Conservation (phyloP, 176 grass and related monocot genomes). For the Carex kokanica region DNA sequence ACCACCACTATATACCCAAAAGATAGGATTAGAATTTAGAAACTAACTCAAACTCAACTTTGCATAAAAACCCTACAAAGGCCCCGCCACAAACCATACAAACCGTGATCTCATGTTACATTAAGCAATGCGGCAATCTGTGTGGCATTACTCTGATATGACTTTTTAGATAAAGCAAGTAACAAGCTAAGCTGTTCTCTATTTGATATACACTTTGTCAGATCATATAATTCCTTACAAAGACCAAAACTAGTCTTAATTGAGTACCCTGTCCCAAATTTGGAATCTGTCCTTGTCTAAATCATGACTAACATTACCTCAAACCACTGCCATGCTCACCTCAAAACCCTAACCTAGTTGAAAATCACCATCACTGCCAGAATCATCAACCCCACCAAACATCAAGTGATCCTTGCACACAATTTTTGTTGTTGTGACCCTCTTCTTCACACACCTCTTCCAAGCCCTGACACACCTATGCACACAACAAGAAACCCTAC, state of each 20-base stretch:
- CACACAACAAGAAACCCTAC: constrained; percentile 13
- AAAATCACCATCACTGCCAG: constrained; percentile 19
- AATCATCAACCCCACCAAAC: constrained; percentile 21
- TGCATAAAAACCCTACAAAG: not conserved
- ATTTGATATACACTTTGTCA: not conserved
- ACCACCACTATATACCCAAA: constrained; percentile 23
- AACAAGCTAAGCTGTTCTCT: not conserved
- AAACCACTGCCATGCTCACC: not conserved
- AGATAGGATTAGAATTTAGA: not conserved
- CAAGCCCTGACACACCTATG: constrained; percentile 47
- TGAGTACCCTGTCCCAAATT: constrained; percentile 2
- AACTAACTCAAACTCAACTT: not conserved
- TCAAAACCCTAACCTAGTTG: not conserved
- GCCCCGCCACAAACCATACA: not conserved
- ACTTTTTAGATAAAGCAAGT: not conserved
- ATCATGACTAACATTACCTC: constrained; percentile 15
- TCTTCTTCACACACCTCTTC: constrained; percentile 45
- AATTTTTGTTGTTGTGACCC: constrained; percentile 53
- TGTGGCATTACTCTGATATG: not conserved
- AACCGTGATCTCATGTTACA: not conserved
- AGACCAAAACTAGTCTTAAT: not conserved
- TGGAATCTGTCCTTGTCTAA: constrained; percentile 20
- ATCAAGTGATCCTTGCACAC: constrained; percentile 67
- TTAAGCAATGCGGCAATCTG: not conserved
- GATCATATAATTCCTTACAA: not conserved